Percentiles rank a stretch among this genome's conserved stretches.
These are phyloP conservation scores for Saccharomycopsis fodiens DNA, from an alignment of 805 yeast genomes.

Conservation along the genomic window DNA sequence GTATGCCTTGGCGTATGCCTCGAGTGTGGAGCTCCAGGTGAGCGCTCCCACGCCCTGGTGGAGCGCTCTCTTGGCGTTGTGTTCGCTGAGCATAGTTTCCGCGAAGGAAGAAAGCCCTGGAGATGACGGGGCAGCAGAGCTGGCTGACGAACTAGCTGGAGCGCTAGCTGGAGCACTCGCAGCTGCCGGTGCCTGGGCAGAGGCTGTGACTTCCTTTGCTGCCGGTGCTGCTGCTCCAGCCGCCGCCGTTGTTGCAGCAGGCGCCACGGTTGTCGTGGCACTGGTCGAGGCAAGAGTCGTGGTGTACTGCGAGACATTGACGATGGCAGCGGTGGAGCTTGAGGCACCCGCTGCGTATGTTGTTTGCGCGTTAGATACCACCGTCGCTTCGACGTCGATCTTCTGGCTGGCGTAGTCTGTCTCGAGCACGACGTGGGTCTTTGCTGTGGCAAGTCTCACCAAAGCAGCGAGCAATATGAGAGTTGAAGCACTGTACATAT, in stretches of 20 bases:
- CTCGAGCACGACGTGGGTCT: slow-evolving; percentile 16
- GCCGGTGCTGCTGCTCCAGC: slow-evolving; percentile 12
- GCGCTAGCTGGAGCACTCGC: slow-evolving; percentile 22
- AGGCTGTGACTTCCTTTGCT: slow-evolving; percentile 17
- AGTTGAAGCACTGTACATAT: not conserved
- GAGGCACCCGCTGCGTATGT: slow-evolving; percentile 25
- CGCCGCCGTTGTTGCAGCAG: slow-evolving; percentile 18
- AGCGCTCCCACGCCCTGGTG: slow-evolving; percentile 37
- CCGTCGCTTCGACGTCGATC: slow-evolving; percentile 28
- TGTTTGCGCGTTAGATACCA: slow-evolving; percentile 23
- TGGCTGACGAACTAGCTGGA: slow-evolving; percentile 19
- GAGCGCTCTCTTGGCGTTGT: slow-evolving; percentile 41
- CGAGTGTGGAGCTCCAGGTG: slow-evolving; percentile 41
- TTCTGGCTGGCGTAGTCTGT: slow-evolving; percentile 23
- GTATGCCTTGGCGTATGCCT: slow-evolving; percentile 42
- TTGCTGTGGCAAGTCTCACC: slow-evolving; percentile 20
- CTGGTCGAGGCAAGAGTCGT: slow-evolving; percentile 26
- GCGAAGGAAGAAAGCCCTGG: slow-evolving; percentile 28
- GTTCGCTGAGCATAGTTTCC: slow-evolving; percentile 37
- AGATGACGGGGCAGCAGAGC: slow-evolving; percentile 18
- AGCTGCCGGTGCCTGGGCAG: slow-evolving; percentile 23
- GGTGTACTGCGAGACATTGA: slow-evolving; percentile 21
- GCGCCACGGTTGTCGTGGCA: slow-evolving; percentile 18
- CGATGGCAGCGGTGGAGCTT: slow-evolving; percentile 20
- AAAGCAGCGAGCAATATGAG: slow-evolving; percentile 6